These are phyloP conservation scores for Alternaria sp. DNA, from an alignment of 2,329 filamentous ascomycete species.

Conservation along the genomic window DNA sequence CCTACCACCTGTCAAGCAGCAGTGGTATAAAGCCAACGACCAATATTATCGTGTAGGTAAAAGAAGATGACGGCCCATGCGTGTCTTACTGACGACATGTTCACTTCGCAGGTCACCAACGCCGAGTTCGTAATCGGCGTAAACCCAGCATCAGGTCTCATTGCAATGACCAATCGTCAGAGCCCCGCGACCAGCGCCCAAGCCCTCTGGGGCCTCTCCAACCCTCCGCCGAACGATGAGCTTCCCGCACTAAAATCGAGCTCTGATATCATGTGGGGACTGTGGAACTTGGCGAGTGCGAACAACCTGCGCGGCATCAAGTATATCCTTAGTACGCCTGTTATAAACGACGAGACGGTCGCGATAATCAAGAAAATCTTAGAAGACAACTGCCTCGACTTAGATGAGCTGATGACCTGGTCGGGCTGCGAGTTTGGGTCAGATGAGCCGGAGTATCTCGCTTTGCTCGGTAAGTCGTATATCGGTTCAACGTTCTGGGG, in stretches of 20 bases:
- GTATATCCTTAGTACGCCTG: background rate
- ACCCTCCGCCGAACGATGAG: conserved; percentile 3
- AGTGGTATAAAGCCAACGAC: conserved; percentile 21
- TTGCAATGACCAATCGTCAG: conserved; percentile 16
- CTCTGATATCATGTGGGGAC: conserved; percentile 28
- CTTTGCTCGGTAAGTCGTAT: background rate
- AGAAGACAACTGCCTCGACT: background rate
- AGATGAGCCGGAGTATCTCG: background rate
- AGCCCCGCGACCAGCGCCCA: conserved; percentile 7
- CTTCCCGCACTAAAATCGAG: conserved; percentile 19
- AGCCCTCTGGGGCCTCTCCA: conserved; percentile 1
- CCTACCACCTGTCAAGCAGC: conserved; percentile 12
- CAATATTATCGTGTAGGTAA: conserved; percentile 18
- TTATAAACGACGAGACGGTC: background rate
- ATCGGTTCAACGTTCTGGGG: background rate
- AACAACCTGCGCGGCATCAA: background rate
- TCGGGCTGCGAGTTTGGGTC: background rate
- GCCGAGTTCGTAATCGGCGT: conserved; percentile 19
- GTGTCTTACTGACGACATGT: background rate
- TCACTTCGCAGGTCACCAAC: conserved; percentile 8
- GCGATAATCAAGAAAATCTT: background rate
- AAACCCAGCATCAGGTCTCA: conserved; percentile 11
- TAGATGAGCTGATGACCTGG: background rate
- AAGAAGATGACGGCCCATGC: background rate
- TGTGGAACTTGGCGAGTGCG: conserved; percentile 13